Percentiles rank a stretch among this genome's conserved stretches.
Evolutionary conservation across 1,284 basidiomycete genomes (phyloP).

Genomic region (Stereum hirsutum): DNA sequence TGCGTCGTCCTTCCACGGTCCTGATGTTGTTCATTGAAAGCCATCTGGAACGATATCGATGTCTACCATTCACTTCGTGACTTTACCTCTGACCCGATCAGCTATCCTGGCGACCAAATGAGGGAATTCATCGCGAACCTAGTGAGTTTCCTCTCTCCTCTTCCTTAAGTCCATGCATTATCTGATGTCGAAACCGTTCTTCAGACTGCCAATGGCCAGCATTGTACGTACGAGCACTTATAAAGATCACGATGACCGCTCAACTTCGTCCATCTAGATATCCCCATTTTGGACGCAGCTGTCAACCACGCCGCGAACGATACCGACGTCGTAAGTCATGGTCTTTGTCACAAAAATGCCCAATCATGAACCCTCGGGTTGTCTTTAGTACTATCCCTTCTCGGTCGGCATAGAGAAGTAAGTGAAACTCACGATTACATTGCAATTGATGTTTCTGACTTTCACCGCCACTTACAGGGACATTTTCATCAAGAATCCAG

Average conservation of each 20-base stretch:
- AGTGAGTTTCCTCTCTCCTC: too few relatives aligned
- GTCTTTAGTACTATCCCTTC: constrained; percentile 34
- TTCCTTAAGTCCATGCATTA: too few relatives aligned
- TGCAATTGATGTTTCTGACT: constrained; percentile 1
- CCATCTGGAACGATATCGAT: constrained; percentile 77
- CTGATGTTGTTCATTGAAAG: too few relatives aligned
- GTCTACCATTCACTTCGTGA: constrained; percentile 57
- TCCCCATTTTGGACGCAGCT: constrained; percentile 33
- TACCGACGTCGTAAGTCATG: constrained; percentile 28
- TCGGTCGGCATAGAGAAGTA: constrained; percentile 31
- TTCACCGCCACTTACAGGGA: constrained; percentile 29
- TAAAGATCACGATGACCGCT: constrained; percentile 15
- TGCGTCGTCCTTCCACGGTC: too few relatives aligned
- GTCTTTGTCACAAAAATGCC: constrained; percentile 2
- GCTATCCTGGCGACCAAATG: constrained; percentile 51
- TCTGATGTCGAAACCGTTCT: background rate
- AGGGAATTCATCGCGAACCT: constrained; percentile 52
- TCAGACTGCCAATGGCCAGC: constrained; percentile 23
- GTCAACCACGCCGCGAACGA: constrained; percentile 27
- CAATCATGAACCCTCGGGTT: background rate
- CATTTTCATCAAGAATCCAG: constrained; percentile 58
- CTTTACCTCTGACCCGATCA: constrained; percentile 61
- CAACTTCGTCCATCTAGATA: constrained; percentile 25
- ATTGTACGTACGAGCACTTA: constrained; percentile 22
- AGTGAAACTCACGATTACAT: constrained; percentile 5